Base-by-base conservation (phyloP, 257 asterid species). In the Fraxinus excelsior region DNA sequence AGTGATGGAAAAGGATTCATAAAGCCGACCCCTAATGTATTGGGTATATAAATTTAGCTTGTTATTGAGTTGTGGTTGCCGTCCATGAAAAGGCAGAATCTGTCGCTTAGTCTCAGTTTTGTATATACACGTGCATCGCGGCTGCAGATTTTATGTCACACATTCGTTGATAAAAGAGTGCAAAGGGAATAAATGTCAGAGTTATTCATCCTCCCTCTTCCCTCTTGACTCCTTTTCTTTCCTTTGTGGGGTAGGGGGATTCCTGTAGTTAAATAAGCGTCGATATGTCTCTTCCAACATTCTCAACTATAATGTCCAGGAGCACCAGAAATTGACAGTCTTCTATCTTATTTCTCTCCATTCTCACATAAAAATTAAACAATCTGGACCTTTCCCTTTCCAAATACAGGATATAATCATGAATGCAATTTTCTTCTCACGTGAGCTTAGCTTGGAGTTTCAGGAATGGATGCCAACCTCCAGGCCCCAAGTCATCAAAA, bases 321-420 rank as follows among this genome's bases (percentile, higher is more conserved):
- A 18, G 64, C 64, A 56, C 12, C 21, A 64, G 67, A 38, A 37
- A 53, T 11, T 62, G 14, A 71, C 51, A 68, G 32, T 56, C 60
- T 62, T 68, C 76, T 35, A 16, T 64, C 58, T 40, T 69, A 69
- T 74, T 2, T 69, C 34, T 35, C 49, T 62, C 35, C 44, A 73
- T 40, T 62, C 71, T 29, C 53, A 28, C 26, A 25, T 42, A 28
- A 56, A 18, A 62, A 8, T 65, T 23, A 60, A 64, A 60, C 42
- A 60, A 64, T 16, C 1, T 44, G 70, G 65, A 75, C 56, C 62
- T 31, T 44, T 64, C 74, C 37, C 77, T n/a, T 11, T 23, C 60
- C 62, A 71, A 35, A 76, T 58, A 35, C 31, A 40, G 31, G 70
- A 40, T 64, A 38, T 40, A 49, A 70, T 10, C 71, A 29, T 37